A percentile compares a stretch with the other conserved stretches of the same genome.
These are phyloP conservation scores for Sporothrix globosa DNA, from an alignment of 2,329 filamentous ascomycete genomes.

Conservation along the genomic window DNA sequence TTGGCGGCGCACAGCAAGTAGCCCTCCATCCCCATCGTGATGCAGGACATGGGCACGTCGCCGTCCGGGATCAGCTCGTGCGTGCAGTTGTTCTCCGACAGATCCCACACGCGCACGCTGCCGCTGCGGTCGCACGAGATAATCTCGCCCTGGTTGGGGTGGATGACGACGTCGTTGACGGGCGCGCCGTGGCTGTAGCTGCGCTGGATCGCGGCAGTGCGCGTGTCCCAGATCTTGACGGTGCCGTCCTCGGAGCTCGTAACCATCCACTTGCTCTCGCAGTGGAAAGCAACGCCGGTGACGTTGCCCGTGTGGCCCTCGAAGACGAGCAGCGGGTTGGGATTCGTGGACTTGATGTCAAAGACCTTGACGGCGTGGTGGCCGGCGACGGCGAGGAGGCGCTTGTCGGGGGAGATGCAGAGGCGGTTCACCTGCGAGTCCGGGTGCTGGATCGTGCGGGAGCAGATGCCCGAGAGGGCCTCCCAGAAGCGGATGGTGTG, in stretches of 20 bases:
- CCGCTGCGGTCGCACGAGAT: constrained; percentile 94
- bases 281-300: constrained; percentile 96
- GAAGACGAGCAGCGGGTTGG: constrained; percentile 88
- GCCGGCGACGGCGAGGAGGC: constrained; percentile 81
- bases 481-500: constrained; percentile 87
- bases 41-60: constrained; percentile 88
- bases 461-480: constrained; percentile 95
- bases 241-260: constrained; percentile 96
- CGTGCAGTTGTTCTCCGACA: constrained; percentile 95
- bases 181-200: constrained; percentile 89
- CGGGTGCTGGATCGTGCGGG: constrained; percentile 94
- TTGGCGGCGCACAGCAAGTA: constrained; percentile 92
- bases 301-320: constrained; percentile 96
- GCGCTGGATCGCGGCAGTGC: constrained; percentile 81
- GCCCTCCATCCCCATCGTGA: constrained; percentile 94
- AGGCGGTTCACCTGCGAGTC: constrained; percentile 98
- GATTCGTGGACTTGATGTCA: constrained; percentile 98
- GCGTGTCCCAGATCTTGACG: constrained; percentile 96
- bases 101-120: constrained; percentile 92
- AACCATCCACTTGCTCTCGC: constrained; percentile 99
- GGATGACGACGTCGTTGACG: constrained; percentile 98
- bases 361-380: constrained; percentile 92
- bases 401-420: constrained; percentile 97
- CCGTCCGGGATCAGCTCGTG: constrained; percentile 96
- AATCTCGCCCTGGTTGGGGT: constrained; percentile 97